A percentile compares a stretch with the other conserved stretches of the same genome.
These are phyloP conservation scores for Pseudogymnoascus sp. DNA, from an alignment of 2,329 filamentous ascomycete species.

Conservation along the genomic window DNA sequence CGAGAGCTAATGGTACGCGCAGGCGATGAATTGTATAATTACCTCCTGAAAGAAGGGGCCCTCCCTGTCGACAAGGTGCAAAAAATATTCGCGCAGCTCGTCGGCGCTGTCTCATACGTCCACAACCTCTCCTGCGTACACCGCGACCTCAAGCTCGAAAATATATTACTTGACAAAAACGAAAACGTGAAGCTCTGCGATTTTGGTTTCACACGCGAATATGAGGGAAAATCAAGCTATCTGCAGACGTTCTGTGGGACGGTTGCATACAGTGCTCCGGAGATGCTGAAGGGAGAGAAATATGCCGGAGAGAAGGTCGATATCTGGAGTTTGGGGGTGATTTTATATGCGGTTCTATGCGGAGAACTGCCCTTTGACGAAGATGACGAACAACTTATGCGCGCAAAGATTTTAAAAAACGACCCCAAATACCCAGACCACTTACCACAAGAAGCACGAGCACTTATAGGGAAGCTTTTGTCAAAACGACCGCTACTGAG, in stretches of 20 bases:
- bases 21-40: slow-evolving; percentile 97
- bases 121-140: slow-evolving; percentile 94
- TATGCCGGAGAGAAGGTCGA: slow-evolving; percentile 98
- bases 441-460: slow-evolving; percentile 68
- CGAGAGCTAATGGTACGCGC: slow-evolving; percentile 25
- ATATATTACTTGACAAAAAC: slow-evolving; percentile 90
- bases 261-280: slow-evolving; percentile 92
- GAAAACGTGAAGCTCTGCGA: slow-evolving; percentile 97
- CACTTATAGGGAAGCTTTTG: slow-evolving; percentile 70
- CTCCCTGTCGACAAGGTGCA: slow-evolving; percentile 81
- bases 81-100: slow-evolving; percentile 90
- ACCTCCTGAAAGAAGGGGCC: slow-evolving; percentile 79
- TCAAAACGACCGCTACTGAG: slow-evolving; percentile 83
- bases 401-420: slow-evolving; percentile 73
- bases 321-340: slow-evolving; percentile 85
- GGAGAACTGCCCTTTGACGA: slow-evolving; percentile 93
- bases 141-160: slow-evolving; percentile 92
- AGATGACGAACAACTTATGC: slow-evolving; percentile 83
- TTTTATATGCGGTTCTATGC: slow-evolving; percentile 73
- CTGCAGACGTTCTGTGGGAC: slow-evolving; percentile 97
- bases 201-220: slow-evolving; percentile 96
- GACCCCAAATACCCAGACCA: slow-evolving; percentile 81
- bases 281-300: slow-evolving; percentile 97
- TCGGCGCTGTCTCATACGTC: slow-evolving; percentile 90
- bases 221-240: slow-evolving; percentile 89